Conservation (phyloP, 2,329 filamentous ascomycete genomes). For the Exophiala oligosperma region DNA sequence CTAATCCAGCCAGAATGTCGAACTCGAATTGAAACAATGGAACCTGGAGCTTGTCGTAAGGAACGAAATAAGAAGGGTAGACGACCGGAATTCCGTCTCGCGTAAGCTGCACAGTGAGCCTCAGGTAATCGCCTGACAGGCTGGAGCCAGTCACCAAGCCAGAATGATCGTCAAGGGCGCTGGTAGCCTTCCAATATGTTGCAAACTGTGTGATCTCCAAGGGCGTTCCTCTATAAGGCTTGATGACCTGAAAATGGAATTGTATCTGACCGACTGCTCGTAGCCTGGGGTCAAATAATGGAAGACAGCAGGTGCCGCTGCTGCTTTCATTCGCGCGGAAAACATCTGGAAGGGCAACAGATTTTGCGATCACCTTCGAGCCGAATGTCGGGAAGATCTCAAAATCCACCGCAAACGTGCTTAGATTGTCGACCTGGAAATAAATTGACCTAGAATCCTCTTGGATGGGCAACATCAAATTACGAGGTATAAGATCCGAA, state of each 20-base stretch:
- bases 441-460: slow-evolving; percentile 92
- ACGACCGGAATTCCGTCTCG: slow-evolving; percentile 83
- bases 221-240: slow-evolving; percentile 88
- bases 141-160: slow-evolving; percentile 93
- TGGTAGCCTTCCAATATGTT: slow-evolving; percentile 99
- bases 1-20: slow-evolving; percentile 35
- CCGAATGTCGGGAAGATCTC: slow-evolving; percentile 98
- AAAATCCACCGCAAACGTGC: slow-evolving; percentile 92
- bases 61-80: slow-evolving; percentile 80
- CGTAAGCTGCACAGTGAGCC: slow-evolving; percentile 88
- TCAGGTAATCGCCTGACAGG: slow-evolving; percentile 90
- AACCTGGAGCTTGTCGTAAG: slow-evolving; percentile 74
- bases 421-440: slow-evolving; percentile 92
- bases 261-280: slow-evolving; percentile 90
- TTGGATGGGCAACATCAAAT: slow-evolving; percentile 91
- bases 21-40: slow-evolving; percentile 77
- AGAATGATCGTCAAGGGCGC: slow-evolving; percentile 82
- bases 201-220: slow-evolving; percentile 97
- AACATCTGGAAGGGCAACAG: slow-evolving; percentile 82
- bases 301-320: slow-evolving; percentile 78
- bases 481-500: slow-evolving; percentile 93
- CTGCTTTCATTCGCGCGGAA: slow-evolving; percentile 76
- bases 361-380: slow-evolving; percentile 95
- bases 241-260: slow-evolving; percentile 95
- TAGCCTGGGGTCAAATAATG: slow-evolving; percentile 87